These are phyloP conservation scores for Rhynchospora breviuscula DNA, from an alignment of 176 grass and related monocot species.

Conservation along the genomic window DNA sequence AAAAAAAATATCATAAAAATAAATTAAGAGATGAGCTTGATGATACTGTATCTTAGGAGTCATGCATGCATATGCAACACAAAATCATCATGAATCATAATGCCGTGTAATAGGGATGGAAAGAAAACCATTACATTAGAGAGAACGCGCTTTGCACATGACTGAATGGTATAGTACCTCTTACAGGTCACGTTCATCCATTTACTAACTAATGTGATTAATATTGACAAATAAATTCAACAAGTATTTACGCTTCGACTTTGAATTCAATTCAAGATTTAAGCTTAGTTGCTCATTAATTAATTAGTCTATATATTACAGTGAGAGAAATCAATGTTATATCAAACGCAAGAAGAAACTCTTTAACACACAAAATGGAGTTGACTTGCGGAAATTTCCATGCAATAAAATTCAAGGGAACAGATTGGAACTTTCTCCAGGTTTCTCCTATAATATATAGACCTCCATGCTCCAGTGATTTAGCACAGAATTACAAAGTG, in stretches of 20 bases:
- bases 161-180: not conserved
- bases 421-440: not conserved
- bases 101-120: too few species aligned
- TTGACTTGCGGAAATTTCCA: conserved; percentile 24
- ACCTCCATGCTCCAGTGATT: not conserved
- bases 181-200: not conserved
- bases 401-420: not conserved
- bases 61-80: too few species aligned
- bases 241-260: not conserved
- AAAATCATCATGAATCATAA: too few species aligned
- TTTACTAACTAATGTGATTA: conserved; percentile 9
- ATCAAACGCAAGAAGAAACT: not conserved
- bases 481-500: not conserved
- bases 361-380: not conserved
- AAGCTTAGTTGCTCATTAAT: not conserved
- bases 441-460: conserved; percentile 24
- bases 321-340: not conserved
- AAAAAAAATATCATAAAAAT: too few species aligned
- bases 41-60: too few species aligned
- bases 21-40: too few species aligned
- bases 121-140: too few species aligned
- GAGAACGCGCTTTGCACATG: not conserved
- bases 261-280: conserved; percentile 13
- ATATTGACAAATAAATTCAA: not conserved
- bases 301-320: not conserved